Base-by-base conservation (phyloP, 352 stramenopile species). In the Phytophthora hibernalis region DNA sequence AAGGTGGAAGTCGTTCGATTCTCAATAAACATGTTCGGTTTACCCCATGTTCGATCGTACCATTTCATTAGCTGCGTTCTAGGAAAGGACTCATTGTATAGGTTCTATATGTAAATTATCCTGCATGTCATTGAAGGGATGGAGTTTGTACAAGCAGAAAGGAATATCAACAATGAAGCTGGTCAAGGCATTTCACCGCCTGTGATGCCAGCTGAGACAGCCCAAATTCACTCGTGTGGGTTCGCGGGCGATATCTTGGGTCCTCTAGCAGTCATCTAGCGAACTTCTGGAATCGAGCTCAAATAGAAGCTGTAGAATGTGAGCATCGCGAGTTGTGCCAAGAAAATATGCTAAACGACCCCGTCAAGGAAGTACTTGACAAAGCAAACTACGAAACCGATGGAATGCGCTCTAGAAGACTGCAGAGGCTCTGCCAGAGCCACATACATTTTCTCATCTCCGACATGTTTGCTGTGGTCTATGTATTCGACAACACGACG, bases 81-180 rank as follows among this genome's bases (percentile, higher is more conserved):
- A n/a, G n/a, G n/a, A n/a, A n/a, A n/a, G n/a, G n/a, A n/a, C n/a
- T n/a, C n/a, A n/a, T n/a, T n/a, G n/a, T n/a, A n/a, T n/a, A n/a
- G n/a, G n/a, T n/a, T n/a, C n/a, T n/a, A n/a, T n/a, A n/a, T n/a
- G n/a, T n/a, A n/a, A n/a, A n/a, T n/a, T n/a, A n/a, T n/a, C n/a
- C n/a, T n/a, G n/a, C n/a, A n/a, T n/a, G n/a, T n/a, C n/a, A n/a
- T n/a, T n/a, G n/a, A n/a, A n/a, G n/a, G n/a, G n/a, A n/a, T n/a
- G n/a, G n/a, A n/a, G n/a, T n/a, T 51, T 2, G 24, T 51, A 16
- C 53, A 52, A 51, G 40, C 53, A 15, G 38, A 60, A n/a, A 26
- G 15, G 31, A 28, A 51, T 43, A 60, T 16, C 42, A 52, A 22
- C 16, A 60, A 51, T 15, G 22, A 51, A n/a, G 21, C 40, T n/a